Conservation (phyloP, 371 early-diverging fungal species). For the Saksenaea vasiformis region DNA sequence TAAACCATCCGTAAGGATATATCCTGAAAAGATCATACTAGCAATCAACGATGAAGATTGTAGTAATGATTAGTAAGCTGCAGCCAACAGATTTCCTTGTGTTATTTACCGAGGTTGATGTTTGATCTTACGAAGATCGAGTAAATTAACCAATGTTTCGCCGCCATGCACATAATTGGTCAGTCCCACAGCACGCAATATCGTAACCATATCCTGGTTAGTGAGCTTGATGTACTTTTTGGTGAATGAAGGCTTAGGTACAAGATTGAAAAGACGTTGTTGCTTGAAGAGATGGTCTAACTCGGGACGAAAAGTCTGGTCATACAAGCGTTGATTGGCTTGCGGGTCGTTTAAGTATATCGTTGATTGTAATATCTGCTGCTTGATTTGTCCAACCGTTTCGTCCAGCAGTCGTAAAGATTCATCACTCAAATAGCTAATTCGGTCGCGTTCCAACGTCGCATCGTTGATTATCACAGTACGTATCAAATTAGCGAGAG, state of each 20-base stretch:
- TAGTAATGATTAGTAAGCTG: neutral
- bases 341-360: no score
- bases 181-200: neutral
- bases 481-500: no score
- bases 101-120: neutral
- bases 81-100: neutral
- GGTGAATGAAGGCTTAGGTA: no score
- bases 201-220: neutral
- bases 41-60: neutral
- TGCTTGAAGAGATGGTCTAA: no score
- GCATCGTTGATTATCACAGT: no score
- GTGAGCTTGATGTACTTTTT: neutral
- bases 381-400: no score
- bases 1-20: neutral
- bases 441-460: no score
- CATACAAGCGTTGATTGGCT: no score
- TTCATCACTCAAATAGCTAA: no score
- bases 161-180: neutral
- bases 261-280: neutral
- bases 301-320: no score
- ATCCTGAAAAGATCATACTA: neutral
- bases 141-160: neutral
- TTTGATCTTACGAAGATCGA: neutral
- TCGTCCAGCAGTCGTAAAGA: no score
- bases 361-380: no score